Percentiles rank a stretch among this genome's conserved stretches.
These are phyloP conservation scores for Pseudoturritis turrita DNA, from an alignment of 345 rosid species.

Conservation along the genomic window DNA sequence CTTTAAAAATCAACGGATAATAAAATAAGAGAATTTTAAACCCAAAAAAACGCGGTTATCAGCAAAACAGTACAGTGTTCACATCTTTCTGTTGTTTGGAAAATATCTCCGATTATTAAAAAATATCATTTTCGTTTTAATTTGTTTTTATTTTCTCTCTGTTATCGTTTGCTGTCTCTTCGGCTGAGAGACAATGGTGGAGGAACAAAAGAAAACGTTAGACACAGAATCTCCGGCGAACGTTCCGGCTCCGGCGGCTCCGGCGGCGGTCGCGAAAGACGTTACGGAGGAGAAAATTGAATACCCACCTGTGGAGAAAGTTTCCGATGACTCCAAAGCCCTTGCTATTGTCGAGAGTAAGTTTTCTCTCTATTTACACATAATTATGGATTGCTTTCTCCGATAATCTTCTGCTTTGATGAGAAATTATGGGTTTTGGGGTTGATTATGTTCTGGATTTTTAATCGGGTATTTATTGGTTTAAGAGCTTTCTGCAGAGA, in stretches of 20 bases:
- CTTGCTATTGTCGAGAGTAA: slow-evolving; percentile 58
- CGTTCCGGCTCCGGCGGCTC: slow-evolving; percentile 21
- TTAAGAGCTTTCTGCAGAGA: background rate
- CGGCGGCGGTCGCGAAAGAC: slow-evolving; percentile 16
- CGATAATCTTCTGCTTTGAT: background rate
- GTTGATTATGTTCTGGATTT: background rate
- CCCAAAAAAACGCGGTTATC: background rate
- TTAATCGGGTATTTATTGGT: background rate
- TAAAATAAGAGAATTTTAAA: background rate
- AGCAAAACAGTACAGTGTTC: background rate
- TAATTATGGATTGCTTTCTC: background rate
- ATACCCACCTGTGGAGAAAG: slow-evolving; percentile 24
- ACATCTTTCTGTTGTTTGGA: background rate
- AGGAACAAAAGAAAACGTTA: slow-evolving; percentile 6
- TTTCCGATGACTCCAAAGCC: slow-evolving; percentile 53
- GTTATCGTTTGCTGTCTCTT: background rate
- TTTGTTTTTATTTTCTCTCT: background rate
- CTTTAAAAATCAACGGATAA: slow-evolving; percentile 25
- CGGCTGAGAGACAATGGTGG: slow-evolving; percentile 15
- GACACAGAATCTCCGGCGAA: slow-evolving; percentile 38
- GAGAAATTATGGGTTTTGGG: background rate
- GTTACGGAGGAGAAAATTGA: slow-evolving; percentile 34
- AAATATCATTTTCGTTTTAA: background rate
- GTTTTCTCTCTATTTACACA: slow-evolving; percentile 1
- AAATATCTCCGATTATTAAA: no score